Conservation (phyloP, 441 rosid species). For the Eruca vesicaria region DNA sequence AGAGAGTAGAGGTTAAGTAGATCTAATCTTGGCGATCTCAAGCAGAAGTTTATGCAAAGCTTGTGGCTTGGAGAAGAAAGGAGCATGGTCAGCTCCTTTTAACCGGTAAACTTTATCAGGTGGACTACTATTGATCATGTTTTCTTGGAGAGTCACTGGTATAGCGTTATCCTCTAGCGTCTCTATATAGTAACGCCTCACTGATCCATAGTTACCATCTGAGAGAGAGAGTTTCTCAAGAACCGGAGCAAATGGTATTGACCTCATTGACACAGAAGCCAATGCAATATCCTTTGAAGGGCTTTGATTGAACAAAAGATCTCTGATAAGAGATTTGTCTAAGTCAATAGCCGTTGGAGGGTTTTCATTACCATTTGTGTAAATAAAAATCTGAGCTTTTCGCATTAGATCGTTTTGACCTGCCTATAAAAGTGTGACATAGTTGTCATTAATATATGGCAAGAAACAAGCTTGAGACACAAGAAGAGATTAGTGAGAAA, state of each 20-base stretch:
- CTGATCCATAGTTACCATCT: conserved; percentile 64
- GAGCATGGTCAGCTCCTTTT: conserved; percentile 93
- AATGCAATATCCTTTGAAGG: conserved; percentile 88
- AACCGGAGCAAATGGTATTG: conserved; percentile 91
- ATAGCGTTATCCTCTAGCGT: conserved; percentile 79
- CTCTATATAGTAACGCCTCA: conserved; percentile 75
- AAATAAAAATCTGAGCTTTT: conserved; percentile 70
- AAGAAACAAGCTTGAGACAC: too few species aligned
- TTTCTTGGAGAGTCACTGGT: conserved; percentile 63
- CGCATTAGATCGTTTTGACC: conserved; percentile 65
- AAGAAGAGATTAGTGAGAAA: conserved; percentile 41
- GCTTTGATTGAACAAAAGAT: conserved; percentile 76
- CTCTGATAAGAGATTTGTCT: conserved; percentile 69
- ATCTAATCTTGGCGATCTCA: conserved; percentile 54
- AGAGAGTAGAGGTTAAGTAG: not conserved
- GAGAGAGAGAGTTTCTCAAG: conserved; percentile 85
- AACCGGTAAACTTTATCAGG: conserved; percentile 73
- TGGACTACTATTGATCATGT: conserved; percentile 67
- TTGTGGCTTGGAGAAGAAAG: conserved; percentile 97
- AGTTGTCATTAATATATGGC: too few species aligned
- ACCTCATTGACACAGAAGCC: conserved; percentile 91
- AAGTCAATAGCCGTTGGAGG: conserved; percentile 91
- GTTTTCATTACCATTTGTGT: conserved; percentile 69
- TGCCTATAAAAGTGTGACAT: conserved; percentile 29
- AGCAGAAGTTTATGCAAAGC: conserved; percentile 75